Percentiles rank a stretch among this genome's conserved stretches.
These are phyloP conservation scores for Physcia stellaris DNA, from an alignment of 495 filamentous ascomycete species.

Conservation along the genomic window DNA sequence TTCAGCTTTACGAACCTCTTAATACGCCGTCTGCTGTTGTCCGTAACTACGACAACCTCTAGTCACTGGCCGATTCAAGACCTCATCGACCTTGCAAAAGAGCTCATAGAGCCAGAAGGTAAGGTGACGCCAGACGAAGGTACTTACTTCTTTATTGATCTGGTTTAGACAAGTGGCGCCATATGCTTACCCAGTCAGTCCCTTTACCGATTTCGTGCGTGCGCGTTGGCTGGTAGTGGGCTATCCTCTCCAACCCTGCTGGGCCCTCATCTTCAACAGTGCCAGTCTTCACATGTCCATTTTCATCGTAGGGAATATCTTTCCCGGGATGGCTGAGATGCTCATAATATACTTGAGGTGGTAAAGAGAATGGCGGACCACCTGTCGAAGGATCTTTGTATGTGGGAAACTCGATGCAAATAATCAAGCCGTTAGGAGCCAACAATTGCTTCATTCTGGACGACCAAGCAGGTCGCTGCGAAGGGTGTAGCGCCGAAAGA, in stretches of 20 bases:
- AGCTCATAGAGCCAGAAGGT: too few relatives aligned
- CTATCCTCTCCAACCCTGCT: constrained; percentile 42
- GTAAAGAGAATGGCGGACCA: constrained; percentile 59
- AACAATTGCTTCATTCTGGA: constrained; percentile 51
- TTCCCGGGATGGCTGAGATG: constrained; percentile 53
- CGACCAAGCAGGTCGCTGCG: constrained; percentile 56
- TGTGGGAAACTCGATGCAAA: constrained; percentile 74
- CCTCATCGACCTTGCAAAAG: too few relatives aligned
- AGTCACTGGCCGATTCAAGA: too few relatives aligned
- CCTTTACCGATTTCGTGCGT: constrained; percentile 55
- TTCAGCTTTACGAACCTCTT: neutral
- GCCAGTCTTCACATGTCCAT: constrained; percentile 37
- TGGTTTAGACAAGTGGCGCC: constrained; percentile 28
- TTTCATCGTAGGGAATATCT: constrained; percentile 45
- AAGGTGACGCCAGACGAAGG: too few relatives aligned
- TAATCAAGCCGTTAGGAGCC: constrained; percentile 41
- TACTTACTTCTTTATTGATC: too few relatives aligned
- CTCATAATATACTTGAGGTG: constrained; percentile 48
- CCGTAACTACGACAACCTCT: too few relatives aligned
- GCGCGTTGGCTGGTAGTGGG: constrained; percentile 49
- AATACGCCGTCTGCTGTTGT: neutral
- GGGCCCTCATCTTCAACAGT: constrained; percentile 25
- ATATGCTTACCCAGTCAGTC: constrained; percentile 44
- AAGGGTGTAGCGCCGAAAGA: constrained; percentile 59
- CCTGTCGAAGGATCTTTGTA: constrained; percentile 45